Evolutionary conservation across 768 basidiomycete genomes (phyloP), one percentile per base, ranked within the genome.

Genomic region (Gloeophyllum trabeum): DNA sequence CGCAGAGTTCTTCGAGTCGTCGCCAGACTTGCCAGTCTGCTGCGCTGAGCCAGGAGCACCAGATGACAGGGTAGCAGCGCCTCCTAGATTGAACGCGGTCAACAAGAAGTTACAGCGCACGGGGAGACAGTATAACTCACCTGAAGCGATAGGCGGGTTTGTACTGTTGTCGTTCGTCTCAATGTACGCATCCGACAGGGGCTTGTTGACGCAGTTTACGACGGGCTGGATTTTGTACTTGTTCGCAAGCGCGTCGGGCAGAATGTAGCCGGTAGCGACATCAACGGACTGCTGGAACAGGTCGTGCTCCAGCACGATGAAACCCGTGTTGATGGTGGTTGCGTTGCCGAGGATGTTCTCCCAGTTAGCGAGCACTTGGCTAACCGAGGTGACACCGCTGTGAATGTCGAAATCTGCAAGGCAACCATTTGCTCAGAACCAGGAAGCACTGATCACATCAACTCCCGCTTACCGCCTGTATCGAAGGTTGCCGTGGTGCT

Each of bases 241-340:
- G 55, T 73, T 74, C 3, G 79, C 77, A 46, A 88, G 63, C 4
- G 85, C 89, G 53, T 79, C 76, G 2, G 89, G 89, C 13, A 91
- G 70, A 53, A 91, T 78, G 64, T 91, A 91, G 26, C 84, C 87
- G 28, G 81, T 82, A 3, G 89, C 88, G 18, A 92, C 70, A 46
- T 91, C 83, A 35, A 91, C 88, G 1, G 79, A 70, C 57, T 90
- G 81, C 59, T 81, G 76, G 68, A 87, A 91, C 24, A 90, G 69
- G 60, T 91, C 89, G 56, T 87, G 83, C 58, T 87, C 85, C 25
- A 94, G 71, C 39, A 88, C 83, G 52, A 94, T 88, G 69, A 94
- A 94, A 7, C 91, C 91, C n/a, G 59, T 74, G 52, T 69, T 47
- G 43, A 84, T 63, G 20, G 58, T 53, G 2, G 75, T 61, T 5